These are phyloP conservation scores for Pseudopithomyces chartarum DNA, from an alignment of 2,329 filamentous ascomycete species.

Conservation along the genomic window DNA sequence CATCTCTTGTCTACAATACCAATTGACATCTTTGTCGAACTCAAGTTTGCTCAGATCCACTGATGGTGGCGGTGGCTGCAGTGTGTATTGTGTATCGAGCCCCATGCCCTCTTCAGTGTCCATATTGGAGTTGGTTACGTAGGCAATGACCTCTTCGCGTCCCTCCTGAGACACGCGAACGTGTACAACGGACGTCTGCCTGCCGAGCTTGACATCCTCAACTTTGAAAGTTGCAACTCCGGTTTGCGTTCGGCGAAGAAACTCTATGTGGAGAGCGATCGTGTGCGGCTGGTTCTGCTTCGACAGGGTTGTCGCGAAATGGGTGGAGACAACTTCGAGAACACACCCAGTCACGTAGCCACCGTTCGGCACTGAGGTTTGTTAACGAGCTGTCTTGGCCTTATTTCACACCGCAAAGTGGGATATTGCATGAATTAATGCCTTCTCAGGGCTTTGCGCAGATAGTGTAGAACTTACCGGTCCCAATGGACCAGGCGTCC, in stretches of 20 bases:
- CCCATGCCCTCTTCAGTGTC: slow-evolving; percentile 62
- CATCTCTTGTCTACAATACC: slow-evolving; percentile 51
- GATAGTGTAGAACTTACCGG: slow-evolving; percentile 50
- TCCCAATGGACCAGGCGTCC: slow-evolving; percentile 69
- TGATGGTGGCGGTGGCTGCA: slow-evolving; percentile 52
- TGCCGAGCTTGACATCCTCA: slow-evolving; percentile 67
- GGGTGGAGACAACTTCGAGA: slow-evolving; percentile 61
- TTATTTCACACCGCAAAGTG: too few species aligned
- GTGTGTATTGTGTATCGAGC: slow-evolving; percentile 60
- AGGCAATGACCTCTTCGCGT: slow-evolving; percentile 66
- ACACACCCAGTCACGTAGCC: slow-evolving; percentile 70
- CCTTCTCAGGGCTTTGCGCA: too few species aligned
- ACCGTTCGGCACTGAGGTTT: slow-evolving; percentile 67
- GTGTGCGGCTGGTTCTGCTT: slow-evolving; percentile 66
- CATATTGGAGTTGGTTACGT: slow-evolving; percentile 69
- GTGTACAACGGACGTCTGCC: slow-evolving; percentile 67
- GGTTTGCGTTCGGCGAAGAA: slow-evolving; percentile 65
- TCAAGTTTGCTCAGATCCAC: slow-evolving; percentile 51
- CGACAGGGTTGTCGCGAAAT: slow-evolving; percentile 63
- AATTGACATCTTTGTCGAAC: slow-evolving; percentile 53
- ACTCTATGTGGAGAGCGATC: slow-evolving; percentile 68
- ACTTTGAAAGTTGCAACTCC: slow-evolving; percentile 64
- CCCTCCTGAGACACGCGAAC: slow-evolving; percentile 62
- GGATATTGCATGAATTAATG: too few species aligned
- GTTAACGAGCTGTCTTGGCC: too few species aligned